Conservation (phyloP, 345 rosid genomes). For the Euclidium syriacum region DNA sequence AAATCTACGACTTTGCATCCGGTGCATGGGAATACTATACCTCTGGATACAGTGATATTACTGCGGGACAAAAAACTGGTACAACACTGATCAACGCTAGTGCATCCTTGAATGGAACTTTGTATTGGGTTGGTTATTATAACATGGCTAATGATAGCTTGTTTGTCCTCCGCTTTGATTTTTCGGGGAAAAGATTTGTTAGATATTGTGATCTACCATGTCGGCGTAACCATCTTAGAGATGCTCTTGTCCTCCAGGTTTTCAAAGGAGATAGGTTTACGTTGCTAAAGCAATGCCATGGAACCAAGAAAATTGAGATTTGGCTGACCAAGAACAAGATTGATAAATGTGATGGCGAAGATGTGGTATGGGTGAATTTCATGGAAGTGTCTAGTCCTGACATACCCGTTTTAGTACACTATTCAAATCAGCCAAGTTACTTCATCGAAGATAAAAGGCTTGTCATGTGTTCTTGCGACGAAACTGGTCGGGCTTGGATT, state of each 20-base stretch:
- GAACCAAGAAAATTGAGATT: not conserved
- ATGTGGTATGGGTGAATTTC: not conserved
- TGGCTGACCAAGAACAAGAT: slow-evolving; percentile 6
- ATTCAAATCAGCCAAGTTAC: not conserved
- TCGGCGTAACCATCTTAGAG: not conserved
- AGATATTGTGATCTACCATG: not conserved
- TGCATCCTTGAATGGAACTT: not conserved
- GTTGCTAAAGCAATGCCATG: not conserved
- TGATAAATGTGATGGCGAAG: not conserved
- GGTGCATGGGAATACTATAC: not conserved
- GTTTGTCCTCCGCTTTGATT: not conserved
- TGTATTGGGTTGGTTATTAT: not conserved
- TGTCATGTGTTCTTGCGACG: not conserved
- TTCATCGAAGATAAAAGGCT: not conserved
- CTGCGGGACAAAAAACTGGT: not conserved
- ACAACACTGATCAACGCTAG: not conserved
- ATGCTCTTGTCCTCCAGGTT: not conserved
- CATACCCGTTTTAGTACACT: no score
- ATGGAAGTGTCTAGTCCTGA: not conserved
- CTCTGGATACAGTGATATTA: no score
- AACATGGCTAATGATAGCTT: not conserved
- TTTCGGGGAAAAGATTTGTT: not conserved
- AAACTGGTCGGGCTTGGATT: not conserved
- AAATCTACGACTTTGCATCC: not conserved
- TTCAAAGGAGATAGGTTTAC: not conserved